These are phyloP conservation scores for Collybia sordida DNA, from an alignment of 768 basidiomycete species.

Conservation along the genomic window DNA sequence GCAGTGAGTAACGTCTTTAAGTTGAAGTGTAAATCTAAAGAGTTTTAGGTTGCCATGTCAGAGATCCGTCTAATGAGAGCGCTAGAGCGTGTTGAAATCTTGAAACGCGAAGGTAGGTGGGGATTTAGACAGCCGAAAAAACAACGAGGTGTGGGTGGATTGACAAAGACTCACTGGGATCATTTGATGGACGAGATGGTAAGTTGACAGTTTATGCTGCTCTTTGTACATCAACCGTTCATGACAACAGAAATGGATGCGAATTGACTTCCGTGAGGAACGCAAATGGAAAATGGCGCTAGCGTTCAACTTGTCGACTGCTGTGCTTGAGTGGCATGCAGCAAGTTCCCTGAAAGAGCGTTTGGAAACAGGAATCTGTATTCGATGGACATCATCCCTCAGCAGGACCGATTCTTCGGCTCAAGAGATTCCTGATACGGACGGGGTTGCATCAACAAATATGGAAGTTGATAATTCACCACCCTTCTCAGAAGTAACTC, in stretches of 20 bases:
- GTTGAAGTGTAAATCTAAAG: too few relatives aligned
- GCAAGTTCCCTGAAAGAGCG: constrained; percentile 66
- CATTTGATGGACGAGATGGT: constrained; percentile 97
- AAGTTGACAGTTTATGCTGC: constrained; percentile 19
- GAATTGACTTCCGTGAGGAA: constrained; percentile 93
- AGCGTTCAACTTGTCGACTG: constrained; percentile 79
- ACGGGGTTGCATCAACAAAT: constrained; percentile 24
- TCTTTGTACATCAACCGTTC: constrained; percentile 1
- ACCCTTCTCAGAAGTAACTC: constrained; percentile 17
- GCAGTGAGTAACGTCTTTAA: constrained; percentile 48
- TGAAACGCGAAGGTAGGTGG: constrained; percentile 84
- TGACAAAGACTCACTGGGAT: constrained; percentile 90
- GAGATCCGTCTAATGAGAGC: constrained; percentile 80
- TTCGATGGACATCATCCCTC: constrained; percentile 15
- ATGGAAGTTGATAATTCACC: constrained; percentile 25
- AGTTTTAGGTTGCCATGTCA: constrained; percentile 64
- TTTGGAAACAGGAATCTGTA: constrained; percentile 61
- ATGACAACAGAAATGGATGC: constrained; percentile 86
- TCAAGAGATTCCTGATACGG: constrained; percentile 31
- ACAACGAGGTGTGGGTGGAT: constrained; percentile 74
- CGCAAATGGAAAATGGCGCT: constrained; percentile 86
- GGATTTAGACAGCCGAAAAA: constrained; percentile 95
- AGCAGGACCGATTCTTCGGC: constrained; percentile 55
- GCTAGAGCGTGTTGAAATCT: constrained; percentile 78
- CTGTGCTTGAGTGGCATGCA: constrained; percentile 87